phyloP scores from a whole-genome alignment of 2,329 filamentous ascomycete species.

The Aspergillus fumigatus region DNA sequence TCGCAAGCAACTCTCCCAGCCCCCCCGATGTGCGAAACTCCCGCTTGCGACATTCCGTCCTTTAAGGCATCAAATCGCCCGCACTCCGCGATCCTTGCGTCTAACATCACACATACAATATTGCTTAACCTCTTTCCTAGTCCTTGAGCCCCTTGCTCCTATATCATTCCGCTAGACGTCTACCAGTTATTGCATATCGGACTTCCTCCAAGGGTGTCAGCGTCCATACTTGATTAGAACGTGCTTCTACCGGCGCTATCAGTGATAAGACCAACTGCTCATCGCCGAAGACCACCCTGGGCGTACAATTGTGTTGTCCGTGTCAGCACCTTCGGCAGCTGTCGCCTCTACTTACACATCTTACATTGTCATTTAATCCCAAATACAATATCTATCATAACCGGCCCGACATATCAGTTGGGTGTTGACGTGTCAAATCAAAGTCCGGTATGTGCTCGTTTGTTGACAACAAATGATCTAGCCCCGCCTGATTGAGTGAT shows the following conservation, averaged over 20 bases:
- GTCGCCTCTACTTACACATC: background rate
- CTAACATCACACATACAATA: constrained; percentile 12
- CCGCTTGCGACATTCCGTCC: constrained; percentile 13
- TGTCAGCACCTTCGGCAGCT: background rate
- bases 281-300: background rate
- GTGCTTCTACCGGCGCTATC: constrained; percentile 23
- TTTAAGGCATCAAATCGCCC: constrained; percentile 24
- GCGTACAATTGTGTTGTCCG: background rate
- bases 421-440: background rate
- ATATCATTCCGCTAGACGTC: background rate
- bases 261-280: constrained; percentile 17
- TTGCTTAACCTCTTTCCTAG: constrained; percentile 12
- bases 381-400: constrained; percentile 5
- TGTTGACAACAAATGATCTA: background rate
- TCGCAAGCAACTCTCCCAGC: constrained; percentile 20
- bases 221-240: constrained; percentile 3
- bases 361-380: background rate
- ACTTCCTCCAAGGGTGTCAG: constrained; percentile 3
- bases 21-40: constrained; percentile 19
- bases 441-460: background rate
- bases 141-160: constrained; percentile 6
- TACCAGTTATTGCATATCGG: constrained; percentile 2
- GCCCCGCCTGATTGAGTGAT: constrained; percentile 4
- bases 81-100: constrained; percentile 15
- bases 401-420: background rate